Evolutionary conservation across 2,329 filamentous ascomycete genomes (phyloP).

Genomic region (Mycosphaerella sp.): DNA sequence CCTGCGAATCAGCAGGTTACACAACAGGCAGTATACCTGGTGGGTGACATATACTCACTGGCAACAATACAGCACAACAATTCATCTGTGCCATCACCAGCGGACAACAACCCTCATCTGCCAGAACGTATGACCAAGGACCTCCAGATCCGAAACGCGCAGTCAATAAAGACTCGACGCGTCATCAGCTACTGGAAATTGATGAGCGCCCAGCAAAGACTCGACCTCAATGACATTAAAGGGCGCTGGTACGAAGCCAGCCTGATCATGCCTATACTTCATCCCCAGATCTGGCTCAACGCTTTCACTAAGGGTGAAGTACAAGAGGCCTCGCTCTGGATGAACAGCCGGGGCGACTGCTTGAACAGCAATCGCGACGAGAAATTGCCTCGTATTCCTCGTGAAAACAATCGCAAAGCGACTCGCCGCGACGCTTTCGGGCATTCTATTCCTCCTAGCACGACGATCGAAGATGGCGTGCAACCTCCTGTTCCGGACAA

Average conservation of each 20-base stretch:
- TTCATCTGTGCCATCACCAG: constrained; percentile 33
- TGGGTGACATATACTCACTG: constrained; percentile 51
- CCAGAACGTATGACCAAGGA: constrained; percentile 49
- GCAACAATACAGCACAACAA: constrained; percentile 37
- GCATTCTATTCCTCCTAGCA: constrained; percentile 35
- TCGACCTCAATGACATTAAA: constrained; percentile 48
- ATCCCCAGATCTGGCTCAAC: constrained; percentile 26
- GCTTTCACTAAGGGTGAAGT: constrained; percentile 30
- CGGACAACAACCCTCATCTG: constrained; percentile 38
- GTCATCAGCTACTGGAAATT: constrained; percentile 42
- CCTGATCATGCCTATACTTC: constrained; percentile 43
- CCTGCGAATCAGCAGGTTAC: constrained; percentile 22
- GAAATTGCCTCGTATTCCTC: constrained; percentile 28
- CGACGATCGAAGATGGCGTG: constrained; percentile 37
- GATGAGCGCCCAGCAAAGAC: constrained; percentile 26
- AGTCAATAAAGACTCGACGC: constrained; percentile 36
- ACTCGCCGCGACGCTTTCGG: constrained; percentile 41
- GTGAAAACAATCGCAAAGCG: constrained; percentile 29
- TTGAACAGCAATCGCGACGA: constrained; percentile 28
- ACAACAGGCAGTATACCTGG: constrained; percentile 34
- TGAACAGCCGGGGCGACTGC: constrained; percentile 36
- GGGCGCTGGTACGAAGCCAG: constrained; percentile 57
- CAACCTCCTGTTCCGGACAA: constrained; percentile 29
- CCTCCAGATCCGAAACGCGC: constrained; percentile 44
- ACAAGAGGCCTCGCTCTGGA: constrained; percentile 32